Evolutionary conservation across 768 basidiomycete species (phyloP), one percentile per base, ranked within the genome.

Genomic region (Tulasnella sp.): DNA sequence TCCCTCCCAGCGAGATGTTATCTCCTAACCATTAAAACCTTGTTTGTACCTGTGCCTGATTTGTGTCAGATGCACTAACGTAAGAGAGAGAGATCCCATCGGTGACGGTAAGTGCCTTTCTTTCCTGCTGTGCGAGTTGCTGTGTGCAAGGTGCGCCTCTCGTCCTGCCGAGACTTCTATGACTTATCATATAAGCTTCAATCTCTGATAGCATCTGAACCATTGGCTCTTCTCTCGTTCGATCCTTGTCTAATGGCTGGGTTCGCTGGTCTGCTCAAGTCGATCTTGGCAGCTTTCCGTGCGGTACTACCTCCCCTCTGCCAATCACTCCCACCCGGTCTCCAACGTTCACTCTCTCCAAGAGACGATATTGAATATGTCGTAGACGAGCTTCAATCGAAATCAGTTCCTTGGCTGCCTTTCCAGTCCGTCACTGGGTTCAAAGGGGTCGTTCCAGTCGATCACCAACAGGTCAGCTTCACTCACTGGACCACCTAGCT

Each of bases 381-480:
- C 36, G 34, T 68, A 36, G 27, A 68, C 4, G 62, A 68, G 10
- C 16, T 27, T 2, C 16, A 27, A 0, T 68, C 62, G 18, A 36
- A 16, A 1, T 68, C 62, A 18, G 34, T 68, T 27, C 62, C 62
- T 14, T 74, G 73, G 73, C 39, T 74, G n/a, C 73, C 73, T 36
- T 21, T 74, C 10, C 38, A 27, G 73, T 74, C 73, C 14, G 27
- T 74, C 16, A 74, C 31, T 40, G 38, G 24, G 73, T 74, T 46
- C 38, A 74, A 74, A 16, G 44, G 73, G 31, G 73, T 74, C 5
- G 73, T 74, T 74, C 73, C 73, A 34, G 44, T 74, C 21, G 73
- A 27, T 8, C 39, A 74, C 39, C 27, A 74, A 1, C 73, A 74
- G 38, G 73, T 74, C 0, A n/a, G 73, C 31, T 6, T 18, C 18